Evolutionary conservation across 1,284 basidiomycete genomes (phyloP).

Genomic region (Trametes pubescens): DNA sequence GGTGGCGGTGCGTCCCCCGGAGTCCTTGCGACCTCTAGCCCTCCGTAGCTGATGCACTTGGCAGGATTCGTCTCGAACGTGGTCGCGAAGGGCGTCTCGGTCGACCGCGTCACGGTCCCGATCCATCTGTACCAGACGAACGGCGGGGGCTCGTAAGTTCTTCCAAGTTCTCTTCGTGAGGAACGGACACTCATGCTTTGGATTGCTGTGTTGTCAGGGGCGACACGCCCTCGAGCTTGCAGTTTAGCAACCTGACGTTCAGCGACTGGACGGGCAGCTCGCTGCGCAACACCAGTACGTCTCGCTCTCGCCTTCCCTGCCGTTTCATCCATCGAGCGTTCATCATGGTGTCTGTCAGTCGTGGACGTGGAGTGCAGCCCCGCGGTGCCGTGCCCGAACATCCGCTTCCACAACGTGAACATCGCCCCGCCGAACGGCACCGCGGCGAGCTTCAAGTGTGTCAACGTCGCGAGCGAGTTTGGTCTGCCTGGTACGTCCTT

Average conservation of each 20-base stretch:
- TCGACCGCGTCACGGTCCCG: conserved; percentile 56
- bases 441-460: conserved; percentile 51
- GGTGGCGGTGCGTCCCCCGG: conserved; percentile 50
- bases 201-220: conserved; percentile 45
- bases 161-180: not conserved
- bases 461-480: conserved; percentile 53
- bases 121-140: conserved; percentile 64
- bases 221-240: conserved; percentile 56
- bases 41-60: not conserved
- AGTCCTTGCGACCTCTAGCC: not conserved
- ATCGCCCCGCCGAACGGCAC: conserved; percentile 49
- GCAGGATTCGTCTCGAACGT: conserved; percentile 63
- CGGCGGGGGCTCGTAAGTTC: conserved; percentile 53
- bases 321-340: not conserved
- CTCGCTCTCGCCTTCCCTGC: not conserved
- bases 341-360: conserved; percentile 44
- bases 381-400: conserved; percentile 55
- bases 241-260: conserved; percentile 58
- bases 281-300: conserved; percentile 51
- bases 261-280: conserved; percentile 57
- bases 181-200: not conserved
- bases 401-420: conserved; percentile 54
- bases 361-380: conserved; percentile 62
- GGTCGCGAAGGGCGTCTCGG: conserved; percentile 51
- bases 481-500: conserved; percentile 49